Evolutionary conservation across 108 stramenopile species (phyloP).

Genomic region (Skeletonema tropicum): DNA sequence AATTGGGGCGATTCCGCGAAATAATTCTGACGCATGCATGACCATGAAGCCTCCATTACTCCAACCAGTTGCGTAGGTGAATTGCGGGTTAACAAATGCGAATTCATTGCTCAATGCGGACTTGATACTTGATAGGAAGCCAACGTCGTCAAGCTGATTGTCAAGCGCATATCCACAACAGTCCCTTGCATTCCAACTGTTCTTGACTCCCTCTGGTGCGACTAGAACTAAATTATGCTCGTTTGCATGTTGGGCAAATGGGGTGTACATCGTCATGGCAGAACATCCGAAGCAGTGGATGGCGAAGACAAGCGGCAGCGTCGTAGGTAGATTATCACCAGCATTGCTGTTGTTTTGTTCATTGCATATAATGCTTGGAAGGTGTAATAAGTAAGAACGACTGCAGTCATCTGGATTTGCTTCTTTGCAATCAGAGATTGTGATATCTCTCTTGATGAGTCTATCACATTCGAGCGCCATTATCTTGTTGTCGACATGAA

Average conservation of each 20-base stretch:
- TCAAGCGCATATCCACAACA: slow-evolving; percentile 70
- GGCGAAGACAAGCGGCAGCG: slow-evolving; percentile 54
- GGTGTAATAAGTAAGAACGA: slow-evolving; percentile 23
- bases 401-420: slow-evolving; percentile 27
- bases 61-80: slow-evolving; percentile 62
- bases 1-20: slow-evolving; percentile 62
- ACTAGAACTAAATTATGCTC: slow-evolving; percentile 51
- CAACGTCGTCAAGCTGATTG: slow-evolving; percentile 56
- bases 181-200: slow-evolving; percentile 55
- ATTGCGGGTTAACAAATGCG: slow-evolving; percentile 19
- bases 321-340: not conserved
- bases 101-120: slow-evolving; percentile 21
- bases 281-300: slow-evolving; percentile 62
- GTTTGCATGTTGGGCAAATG: slow-evolving; percentile 6
- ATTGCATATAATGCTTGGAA: slow-evolving; percentile 31
- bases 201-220: slow-evolving; percentile 50
- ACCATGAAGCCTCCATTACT: slow-evolving; percentile 72
- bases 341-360: not conserved
- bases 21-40: slow-evolving; percentile 50
- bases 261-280: slow-evolving; percentile 8
- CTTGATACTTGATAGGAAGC: slow-evolving; percentile 48
- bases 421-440: slow-evolving; percentile 35
- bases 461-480: slow-evolving; percentile 16
- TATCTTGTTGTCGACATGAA: not conserved
- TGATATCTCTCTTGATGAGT: slow-evolving; percentile 24